A percentile compares a stretch with the other conserved stretches of the same genome.
Evolutionary conservation across 1,284 basidiomycete genomes (phyloP).

Genomic region (Tilletia caries): DNA sequence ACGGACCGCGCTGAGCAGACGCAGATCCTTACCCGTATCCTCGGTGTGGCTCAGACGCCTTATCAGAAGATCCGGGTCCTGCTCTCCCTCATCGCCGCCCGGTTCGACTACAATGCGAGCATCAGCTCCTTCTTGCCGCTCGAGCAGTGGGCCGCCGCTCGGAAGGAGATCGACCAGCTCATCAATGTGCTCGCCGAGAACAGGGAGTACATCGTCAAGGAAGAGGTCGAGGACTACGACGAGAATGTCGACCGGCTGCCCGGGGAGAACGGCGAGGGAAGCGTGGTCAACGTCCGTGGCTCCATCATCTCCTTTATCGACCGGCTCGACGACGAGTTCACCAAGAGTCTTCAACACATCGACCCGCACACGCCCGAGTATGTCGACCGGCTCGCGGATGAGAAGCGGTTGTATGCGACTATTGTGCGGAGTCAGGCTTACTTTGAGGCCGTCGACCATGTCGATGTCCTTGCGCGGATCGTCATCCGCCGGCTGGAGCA

Average conservation of each 20-base stretch:
- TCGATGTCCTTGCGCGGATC: slow-evolving; percentile 61
- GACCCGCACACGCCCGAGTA: slow-evolving; percentile 99
- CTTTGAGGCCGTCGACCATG: slow-evolving; percentile 58
- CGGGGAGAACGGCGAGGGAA: slow-evolving; percentile 55
- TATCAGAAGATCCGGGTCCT: slow-evolving; percentile 95
- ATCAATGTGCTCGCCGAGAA: slow-evolving; percentile 73
- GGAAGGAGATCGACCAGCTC: slow-evolving; percentile 82
- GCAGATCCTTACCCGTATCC: slow-evolving; percentile 79
- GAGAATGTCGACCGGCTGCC: slow-evolving; percentile 82
- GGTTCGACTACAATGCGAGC: slow-evolving; percentile 94
- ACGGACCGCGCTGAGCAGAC: slow-evolving; percentile 95
- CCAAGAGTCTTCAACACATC: slow-evolving; percentile 93
- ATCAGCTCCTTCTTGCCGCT: slow-evolving; percentile 81
- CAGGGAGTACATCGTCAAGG: slow-evolving; percentile 70
- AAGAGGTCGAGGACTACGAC: slow-evolving; percentile 87
- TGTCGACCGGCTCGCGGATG: slow-evolving; percentile 79
- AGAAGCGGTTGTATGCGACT: slow-evolving; percentile 87
- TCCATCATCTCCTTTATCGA: slow-evolving; percentile 69
- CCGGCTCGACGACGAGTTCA: slow-evolving; percentile 97
- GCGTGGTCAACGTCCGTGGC: slow-evolving; percentile 46
- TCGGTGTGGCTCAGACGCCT: slow-evolving; percentile 72
- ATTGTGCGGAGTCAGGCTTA: slow-evolving; percentile 87
- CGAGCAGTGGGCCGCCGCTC: slow-evolving; percentile 84
- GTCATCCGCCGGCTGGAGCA: slow-evolving; percentile 95
- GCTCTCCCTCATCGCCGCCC: slow-evolving; percentile 85